Base-by-base conservation (phyloP, 257 asterid genomes). In the Phtheirospermum japonicum region DNA sequence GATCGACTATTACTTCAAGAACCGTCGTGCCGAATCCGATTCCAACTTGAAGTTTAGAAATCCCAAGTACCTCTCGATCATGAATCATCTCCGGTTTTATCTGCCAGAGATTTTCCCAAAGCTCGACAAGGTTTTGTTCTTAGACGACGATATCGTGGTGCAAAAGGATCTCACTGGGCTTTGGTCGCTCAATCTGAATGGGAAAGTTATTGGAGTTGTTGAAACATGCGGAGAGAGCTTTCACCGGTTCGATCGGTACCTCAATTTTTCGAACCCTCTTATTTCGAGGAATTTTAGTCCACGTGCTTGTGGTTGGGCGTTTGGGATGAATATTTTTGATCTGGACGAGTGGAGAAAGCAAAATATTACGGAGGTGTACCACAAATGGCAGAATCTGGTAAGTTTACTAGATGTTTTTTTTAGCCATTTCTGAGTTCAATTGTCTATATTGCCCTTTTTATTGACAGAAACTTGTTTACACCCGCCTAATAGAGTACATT, bases 231-330 rank as follows among this genome's bases (percentile, higher is more conserved):
- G 98, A 20, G 94, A 88, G 75, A 86, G 83, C 81, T 91, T 91
- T 74, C 98, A 91, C 63, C 85, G 98, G 37, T 91, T 88, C 57
- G 96, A 91, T 56, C 97, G 95, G 14, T 91, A 88, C 76, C 83
- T 91, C 73, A 91, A 91, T 71, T 91, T 91, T 67, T 91, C 98
- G 9, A 88, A 91, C 62, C 95, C 95, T n/a, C 73, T 81, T 13
- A 86, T 91, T 54, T 84, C 95, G 0, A 62, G 76, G 64, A 77
- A 58, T 5, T 91, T 91, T 13, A 77, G 70, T 56, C 95, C 95
- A 0, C 92, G 87, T 11, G 95, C 95, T 42, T 91, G 98, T 76
- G 98, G 98, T 55, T 91, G 98, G 98, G 98, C 96, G 4, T 88
- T 88, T 66, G 98, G 96, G 51, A 88, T 91, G 95, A 91, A 91